These are phyloP conservation scores for Plasmopara halstedii DNA, from an alignment of 352 stramenopile species.

Conservation along the genomic window DNA sequence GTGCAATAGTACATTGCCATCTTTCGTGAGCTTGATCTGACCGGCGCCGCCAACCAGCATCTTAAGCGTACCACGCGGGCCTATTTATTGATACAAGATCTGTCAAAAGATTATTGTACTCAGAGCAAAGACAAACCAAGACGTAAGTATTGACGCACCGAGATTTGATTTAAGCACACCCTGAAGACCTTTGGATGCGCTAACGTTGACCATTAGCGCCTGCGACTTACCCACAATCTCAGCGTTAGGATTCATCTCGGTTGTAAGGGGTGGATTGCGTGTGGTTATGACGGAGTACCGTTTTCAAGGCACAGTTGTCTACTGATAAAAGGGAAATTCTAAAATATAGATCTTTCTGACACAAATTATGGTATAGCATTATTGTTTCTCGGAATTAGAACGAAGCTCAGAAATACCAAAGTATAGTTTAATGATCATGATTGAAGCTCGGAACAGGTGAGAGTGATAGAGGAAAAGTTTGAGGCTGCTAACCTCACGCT, in stretches of 20 bases:
- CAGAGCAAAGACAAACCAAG: background rate
- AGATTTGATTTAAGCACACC: conserved; percentile 92
- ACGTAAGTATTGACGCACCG: conserved; percentile 31
- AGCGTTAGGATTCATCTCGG: conserved; percentile 91
- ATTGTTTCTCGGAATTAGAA: no score
- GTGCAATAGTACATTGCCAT: conserved; percentile 98
- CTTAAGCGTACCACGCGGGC: conserved; percentile 98
- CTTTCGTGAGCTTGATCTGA: conserved; percentile 99
- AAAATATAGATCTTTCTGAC: background rate
- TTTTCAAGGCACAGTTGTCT: background rate
- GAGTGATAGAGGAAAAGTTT: no score
- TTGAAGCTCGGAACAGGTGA: no score
- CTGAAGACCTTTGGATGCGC: conserved; percentile 94
- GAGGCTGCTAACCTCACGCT: no score
- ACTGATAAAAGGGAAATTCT: background rate
- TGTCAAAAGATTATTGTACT: conserved; percentile 3
- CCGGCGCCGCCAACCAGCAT: conserved; percentile 98
- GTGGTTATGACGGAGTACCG: conserved; percentile 2
- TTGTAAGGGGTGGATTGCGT: conserved; percentile 25
- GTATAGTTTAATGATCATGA: no score
- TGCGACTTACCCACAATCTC: conserved; percentile 96
- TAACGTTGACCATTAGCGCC: conserved; percentile 96
- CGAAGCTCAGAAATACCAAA: no score
- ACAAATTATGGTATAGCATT: no score
- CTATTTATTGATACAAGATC: conserved; percentile 18